Evolutionary conservation across 352 stramenopile genomes (phyloP).

Genomic region (Phytophthora melonis): DNA sequence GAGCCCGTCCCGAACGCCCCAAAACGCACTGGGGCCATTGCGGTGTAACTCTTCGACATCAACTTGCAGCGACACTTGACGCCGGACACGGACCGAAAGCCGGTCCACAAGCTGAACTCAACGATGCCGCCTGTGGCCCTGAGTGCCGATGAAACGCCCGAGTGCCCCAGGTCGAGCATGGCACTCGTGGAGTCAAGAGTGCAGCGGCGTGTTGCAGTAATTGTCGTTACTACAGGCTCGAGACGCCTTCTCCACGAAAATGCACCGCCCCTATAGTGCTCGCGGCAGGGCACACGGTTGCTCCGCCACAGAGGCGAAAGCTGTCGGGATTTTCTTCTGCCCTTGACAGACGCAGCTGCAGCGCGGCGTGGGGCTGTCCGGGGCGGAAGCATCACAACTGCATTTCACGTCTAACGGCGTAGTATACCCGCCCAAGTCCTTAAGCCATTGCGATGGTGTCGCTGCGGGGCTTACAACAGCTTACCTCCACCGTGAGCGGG

Average conservation of each 20-base stretch:
- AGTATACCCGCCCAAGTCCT: slow-evolving; percentile 24
- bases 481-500: slow-evolving; percentile 12
- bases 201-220: slow-evolving; percentile 39
- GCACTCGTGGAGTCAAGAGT: slow-evolving; percentile 35
- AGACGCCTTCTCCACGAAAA: slow-evolving; percentile 30
- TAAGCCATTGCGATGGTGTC: slow-evolving; percentile 31
- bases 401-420: slow-evolving; percentile 60
- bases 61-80: slow-evolving; percentile 10
- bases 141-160: slow-evolving; percentile 18
- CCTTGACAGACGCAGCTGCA: slow-evolving; percentile 24
- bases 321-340: slow-evolving; percentile 29
- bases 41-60: slow-evolving; percentile 9
- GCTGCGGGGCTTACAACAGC: slow-evolving; percentile 32
- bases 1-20: slow-evolving; percentile 11
- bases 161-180: slow-evolving; percentile 27
- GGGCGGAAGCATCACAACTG: slow-evolving; percentile 30
- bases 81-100: slow-evolving; percentile 15
- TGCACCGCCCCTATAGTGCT: slow-evolving; percentile 34
- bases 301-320: slow-evolving; percentile 26
- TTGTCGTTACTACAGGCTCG: slow-evolving; percentile 37
- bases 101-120: slow-evolving; percentile 30
- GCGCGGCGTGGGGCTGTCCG: slow-evolving; percentile 4
- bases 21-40: slow-evolving; percentile 7
- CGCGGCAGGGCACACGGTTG: slow-evolving; percentile 9
- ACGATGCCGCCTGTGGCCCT: slow-evolving; percentile 12